phyloP scores from a whole-genome alignment of 2,329 filamentous ascomycete genomes.

The Scedosporium boydii region DNA sequence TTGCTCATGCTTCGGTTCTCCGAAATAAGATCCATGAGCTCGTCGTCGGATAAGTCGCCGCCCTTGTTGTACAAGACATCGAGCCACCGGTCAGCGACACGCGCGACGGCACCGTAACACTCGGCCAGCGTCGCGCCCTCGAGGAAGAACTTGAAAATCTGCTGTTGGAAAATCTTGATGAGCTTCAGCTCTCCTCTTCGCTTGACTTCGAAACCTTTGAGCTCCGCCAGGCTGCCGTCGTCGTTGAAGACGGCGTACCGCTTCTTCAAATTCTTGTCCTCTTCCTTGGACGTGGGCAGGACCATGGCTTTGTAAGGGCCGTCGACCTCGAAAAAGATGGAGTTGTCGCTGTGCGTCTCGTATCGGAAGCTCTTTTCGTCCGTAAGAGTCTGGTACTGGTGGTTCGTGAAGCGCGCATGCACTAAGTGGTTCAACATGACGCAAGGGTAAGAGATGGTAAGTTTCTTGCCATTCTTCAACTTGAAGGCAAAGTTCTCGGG shows the following conservation, averaged over 20 bases:
- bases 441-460: constrained; percentile 94
- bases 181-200: constrained; percentile 95
- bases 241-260: constrained; percentile 98
- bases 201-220: constrained; percentile 98
- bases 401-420: constrained; percentile 88
- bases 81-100: constrained; percentile 91
- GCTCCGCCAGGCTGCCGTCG: constrained; percentile 84
- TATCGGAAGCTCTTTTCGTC: constrained; percentile 78
- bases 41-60: constrained; percentile 83
- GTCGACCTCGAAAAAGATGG: constrained; percentile 98
- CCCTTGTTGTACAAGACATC: constrained; percentile 89
- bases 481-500: constrained; percentile 95
- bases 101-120: constrained; percentile 85
- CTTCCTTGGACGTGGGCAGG: constrained; percentile 92
- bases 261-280: constrained; percentile 99
- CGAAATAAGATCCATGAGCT: constrained; percentile 98
- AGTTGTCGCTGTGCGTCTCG: constrained; percentile 96
- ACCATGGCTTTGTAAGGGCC: constrained; percentile 98
- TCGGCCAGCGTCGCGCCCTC: constrained; percentile 81
- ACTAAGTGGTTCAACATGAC: constrained; percentile 99
- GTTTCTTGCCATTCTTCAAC: constrained; percentile 89
- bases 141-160: constrained; percentile 99
- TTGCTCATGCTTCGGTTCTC: constrained; percentile 99
- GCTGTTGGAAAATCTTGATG: constrained; percentile 98
- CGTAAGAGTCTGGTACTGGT: constrained; percentile 87